A percentile compares a stretch with the other conserved stretches of the same genome.
Conservation (phyloP, 352 stramenopile genomes). For the Pythium folliculosum region DNA sequence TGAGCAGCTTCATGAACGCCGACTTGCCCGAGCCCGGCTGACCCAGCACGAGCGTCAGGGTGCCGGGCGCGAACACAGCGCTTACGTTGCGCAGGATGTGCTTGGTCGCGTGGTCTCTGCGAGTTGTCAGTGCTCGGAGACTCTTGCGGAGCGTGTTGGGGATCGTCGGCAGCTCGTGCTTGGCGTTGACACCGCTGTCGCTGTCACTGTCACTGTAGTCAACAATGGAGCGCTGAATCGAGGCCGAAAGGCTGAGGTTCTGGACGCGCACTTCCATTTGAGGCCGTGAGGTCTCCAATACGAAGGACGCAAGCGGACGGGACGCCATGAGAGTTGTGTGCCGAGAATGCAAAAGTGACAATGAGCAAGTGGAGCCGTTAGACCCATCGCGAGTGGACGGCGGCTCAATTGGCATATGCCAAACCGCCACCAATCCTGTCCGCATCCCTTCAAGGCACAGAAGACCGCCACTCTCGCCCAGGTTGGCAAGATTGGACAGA, state of each 20-base stretch:
- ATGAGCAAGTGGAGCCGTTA: not conserved
- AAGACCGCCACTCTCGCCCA: conserved; percentile 2
- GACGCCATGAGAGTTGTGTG: not conserved
- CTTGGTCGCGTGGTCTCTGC: not conserved
- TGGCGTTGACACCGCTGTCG: not conserved
- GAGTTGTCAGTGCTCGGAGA: not conserved
- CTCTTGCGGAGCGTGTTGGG: conserved; percentile 19
- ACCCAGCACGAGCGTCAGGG: conserved; percentile 52
- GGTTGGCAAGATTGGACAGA: not conserved
- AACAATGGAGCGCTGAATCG: conserved; percentile 28
- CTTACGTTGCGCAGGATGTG: conserved; percentile 27
- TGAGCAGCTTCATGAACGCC: conserved; percentile 56
- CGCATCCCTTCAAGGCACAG: not conserved
- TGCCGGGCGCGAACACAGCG: conserved; percentile 45
- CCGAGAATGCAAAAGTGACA: not conserved
- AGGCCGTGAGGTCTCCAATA: conserved; percentile 16
- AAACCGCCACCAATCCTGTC: not conserved
- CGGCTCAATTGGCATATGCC: not conserved
- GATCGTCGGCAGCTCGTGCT: conserved; percentile 25
- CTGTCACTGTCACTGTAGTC: conserved; percentile 7
- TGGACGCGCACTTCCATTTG: conserved; percentile 51
- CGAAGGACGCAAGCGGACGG: not conserved
- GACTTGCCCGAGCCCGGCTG: conserved; percentile 53
- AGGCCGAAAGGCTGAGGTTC: conserved; percentile 37
- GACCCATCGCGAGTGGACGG: not conserved